Conservation (phyloP, 306 rosid genomes). For the Hylodesmum podocarpum region DNA sequence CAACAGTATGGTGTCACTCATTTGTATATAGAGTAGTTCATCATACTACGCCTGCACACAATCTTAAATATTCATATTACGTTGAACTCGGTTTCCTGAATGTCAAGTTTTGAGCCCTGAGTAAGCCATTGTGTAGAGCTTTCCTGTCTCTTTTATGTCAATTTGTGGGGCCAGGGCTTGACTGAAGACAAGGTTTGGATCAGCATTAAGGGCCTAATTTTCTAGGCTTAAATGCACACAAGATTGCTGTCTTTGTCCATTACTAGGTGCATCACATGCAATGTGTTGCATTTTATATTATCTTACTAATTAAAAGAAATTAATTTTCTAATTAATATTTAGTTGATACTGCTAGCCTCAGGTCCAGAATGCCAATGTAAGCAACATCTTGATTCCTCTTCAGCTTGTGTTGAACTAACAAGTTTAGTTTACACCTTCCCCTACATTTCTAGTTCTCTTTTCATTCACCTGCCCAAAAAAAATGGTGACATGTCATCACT, state of each 20-base stretch:
- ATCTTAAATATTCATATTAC: background rate
- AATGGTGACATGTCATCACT: too few species aligned
- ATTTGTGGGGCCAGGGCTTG: background rate
- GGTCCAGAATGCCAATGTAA: too few species aligned
- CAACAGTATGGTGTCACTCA: background rate
- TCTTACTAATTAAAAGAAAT: too few species aligned
- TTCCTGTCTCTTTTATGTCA: background rate
- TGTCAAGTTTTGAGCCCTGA: background rate
- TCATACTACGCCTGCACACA: background rate
- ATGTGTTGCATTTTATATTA: too few species aligned
- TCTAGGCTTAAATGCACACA: slow-evolving; percentile 14
- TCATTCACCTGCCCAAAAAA: too few species aligned
- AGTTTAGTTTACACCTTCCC: too few species aligned
- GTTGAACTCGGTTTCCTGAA: background rate
- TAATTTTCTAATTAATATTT: too few species aligned
- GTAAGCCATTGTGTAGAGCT: background rate
- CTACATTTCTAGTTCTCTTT: too few species aligned
- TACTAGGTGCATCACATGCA: background rate
- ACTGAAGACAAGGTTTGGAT: background rate
- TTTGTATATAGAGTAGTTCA: background rate
- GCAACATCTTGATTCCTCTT: too few species aligned
- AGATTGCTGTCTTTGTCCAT: background rate
- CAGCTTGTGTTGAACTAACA: too few species aligned
- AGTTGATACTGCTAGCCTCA: too few species aligned
- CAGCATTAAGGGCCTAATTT: background rate